A percentile compares a stretch with the other conserved stretches of the same genome.
phyloP scores from a whole-genome alignment of 2,329 filamentous ascomycete genomes.

The Orbilia ellipsospora region DNA sequence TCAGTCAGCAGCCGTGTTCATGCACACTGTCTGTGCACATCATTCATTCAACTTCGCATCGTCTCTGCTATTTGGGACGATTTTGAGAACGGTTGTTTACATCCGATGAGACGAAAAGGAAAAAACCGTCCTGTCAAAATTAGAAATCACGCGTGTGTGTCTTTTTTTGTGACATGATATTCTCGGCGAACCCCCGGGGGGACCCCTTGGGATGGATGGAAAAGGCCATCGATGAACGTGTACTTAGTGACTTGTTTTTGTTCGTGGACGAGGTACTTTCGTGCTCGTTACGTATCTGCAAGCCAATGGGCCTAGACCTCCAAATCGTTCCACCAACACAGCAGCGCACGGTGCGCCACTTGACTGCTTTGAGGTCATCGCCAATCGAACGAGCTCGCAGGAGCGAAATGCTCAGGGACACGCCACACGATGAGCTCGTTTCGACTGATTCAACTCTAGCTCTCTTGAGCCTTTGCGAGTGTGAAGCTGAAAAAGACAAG shows the following conservation, averaged over 20 bases:
- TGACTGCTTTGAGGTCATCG: background rate
- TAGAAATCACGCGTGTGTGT: constrained; percentile 6
- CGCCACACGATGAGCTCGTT: constrained; percentile 20
- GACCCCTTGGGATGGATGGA: background rate
- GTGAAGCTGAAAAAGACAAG: background rate
- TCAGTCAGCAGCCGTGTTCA: constrained; percentile 29
- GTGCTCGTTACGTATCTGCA: constrained; percentile 2
- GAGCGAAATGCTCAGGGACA: background rate
- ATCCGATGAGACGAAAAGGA: background rate
- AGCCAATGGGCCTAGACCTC: constrained; percentile 4
- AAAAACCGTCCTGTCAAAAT: background rate
- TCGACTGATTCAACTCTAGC: background rate
- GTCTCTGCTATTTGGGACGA: constrained; percentile 5
- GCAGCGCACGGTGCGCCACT: constrained; percentile 21
- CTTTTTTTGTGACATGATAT: background rate
- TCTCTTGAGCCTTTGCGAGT: background rate
- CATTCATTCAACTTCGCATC: background rate
- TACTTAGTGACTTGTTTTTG: too few relatives aligned
- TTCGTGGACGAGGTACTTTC: too few relatives aligned
- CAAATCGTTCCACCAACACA: background rate
- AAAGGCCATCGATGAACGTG: too few relatives aligned
- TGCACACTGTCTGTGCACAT: constrained; percentile 16
- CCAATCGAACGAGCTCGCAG: constrained; percentile 4
- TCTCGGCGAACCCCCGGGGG: background rate
- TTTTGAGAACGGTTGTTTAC: background rate